Percentiles rank a stretch among this genome's conserved stretches.
These are phyloP conservation scores for Hylodesmum podocarpum DNA, from an alignment of 306 rosid species.

Conservation along the genomic window DNA sequence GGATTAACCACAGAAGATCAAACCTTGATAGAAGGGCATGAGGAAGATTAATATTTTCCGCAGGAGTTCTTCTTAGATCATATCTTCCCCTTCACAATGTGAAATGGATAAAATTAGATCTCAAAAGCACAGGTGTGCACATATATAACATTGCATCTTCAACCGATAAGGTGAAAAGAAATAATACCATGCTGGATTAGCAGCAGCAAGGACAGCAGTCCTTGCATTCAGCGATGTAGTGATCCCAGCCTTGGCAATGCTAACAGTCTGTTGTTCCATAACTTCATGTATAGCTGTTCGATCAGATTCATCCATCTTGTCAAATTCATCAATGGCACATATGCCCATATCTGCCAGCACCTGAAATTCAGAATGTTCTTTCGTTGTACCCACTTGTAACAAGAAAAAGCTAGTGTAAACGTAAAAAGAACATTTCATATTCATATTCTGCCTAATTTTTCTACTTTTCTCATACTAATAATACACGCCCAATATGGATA, in stretches of 20 bases:
- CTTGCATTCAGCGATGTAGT: conserved; percentile 97
- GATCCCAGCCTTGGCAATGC: conserved; percentile 99
- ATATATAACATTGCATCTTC: neutral
- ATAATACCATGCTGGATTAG: conserved; percentile 94
- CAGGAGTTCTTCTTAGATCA: conserved; percentile 94
- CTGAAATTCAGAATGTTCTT: conserved; percentile 46
- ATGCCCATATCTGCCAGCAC: conserved; percentile 99
- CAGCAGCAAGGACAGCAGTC: conserved; percentile 99
- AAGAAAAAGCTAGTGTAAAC: conserved; percentile 19
- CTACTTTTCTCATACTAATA: neutral
- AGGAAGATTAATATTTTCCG: conserved; percentile 97
- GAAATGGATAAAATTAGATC: conserved; percentile 28
- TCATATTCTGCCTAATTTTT: neutral
- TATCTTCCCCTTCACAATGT: conserved; percentile 87
- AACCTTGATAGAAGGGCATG: conserved; percentile 95
- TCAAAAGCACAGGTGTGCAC: conserved; percentile 13
- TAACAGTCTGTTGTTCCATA: conserved; percentile 99
- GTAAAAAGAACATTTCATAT: neutral
- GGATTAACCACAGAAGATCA: conserved; percentile 96
- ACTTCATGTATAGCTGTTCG: conserved; percentile 98
- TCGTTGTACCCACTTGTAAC: conserved; percentile 28
- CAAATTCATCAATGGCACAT: conserved; percentile 97
- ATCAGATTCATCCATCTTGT: conserved; percentile 98
- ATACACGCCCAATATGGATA: neutral
- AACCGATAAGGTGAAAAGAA: conserved; percentile 17